phyloP scores from a whole-genome alignment of 352 stramenopile genomes.

The Phytophthora tubulina region DNA sequence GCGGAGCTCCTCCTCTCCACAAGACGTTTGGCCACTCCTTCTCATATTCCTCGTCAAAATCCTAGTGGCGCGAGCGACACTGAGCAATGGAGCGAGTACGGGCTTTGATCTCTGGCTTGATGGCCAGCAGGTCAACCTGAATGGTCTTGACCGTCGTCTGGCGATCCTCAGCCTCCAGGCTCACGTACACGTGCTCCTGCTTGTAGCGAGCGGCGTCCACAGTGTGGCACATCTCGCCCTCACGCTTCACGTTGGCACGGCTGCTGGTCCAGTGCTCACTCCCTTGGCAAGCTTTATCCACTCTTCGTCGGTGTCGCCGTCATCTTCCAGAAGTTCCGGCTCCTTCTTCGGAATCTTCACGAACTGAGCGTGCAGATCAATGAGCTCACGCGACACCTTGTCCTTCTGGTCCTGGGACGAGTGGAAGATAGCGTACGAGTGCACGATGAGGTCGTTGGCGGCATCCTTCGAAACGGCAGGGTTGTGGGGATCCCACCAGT shows the following conservation, averaged over 20 bases:
- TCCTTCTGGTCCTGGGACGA: conserved; percentile 54
- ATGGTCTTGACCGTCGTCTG: conserved; percentile 88
- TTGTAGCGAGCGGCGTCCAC: conserved; percentile 88
- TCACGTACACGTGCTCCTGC: conserved; percentile 87
- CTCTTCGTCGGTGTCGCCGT: conserved; percentile 85
- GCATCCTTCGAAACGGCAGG: conserved; percentile 90
- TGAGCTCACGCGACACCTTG: conserved; percentile 75
- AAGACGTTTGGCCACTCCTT: conserved; percentile 88
- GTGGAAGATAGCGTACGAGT: conserved; percentile 88
- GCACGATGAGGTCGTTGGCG: conserved; percentile 88
- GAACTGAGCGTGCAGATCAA: conserved; percentile 77
- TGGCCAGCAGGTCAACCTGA: conserved; percentile 72
- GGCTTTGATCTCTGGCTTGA: conserved; percentile 87
- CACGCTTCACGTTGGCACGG: conserved; percentile 90
- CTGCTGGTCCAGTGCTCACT: conserved; percentile 90
- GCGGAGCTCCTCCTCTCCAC: conserved; percentile 85
- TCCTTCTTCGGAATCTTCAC: conserved; percentile 90
- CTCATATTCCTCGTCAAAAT: conserved; percentile 84
- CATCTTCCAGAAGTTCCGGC: conserved; percentile 76
- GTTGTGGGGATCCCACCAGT: conserved; percentile 90
- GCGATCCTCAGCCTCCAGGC: conserved; percentile 70
- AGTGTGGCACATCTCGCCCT: conserved; percentile 88
- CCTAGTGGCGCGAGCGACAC: conserved; percentile 75
- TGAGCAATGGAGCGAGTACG: conserved; percentile 77
- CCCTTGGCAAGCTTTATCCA: conserved; percentile 91